Base-by-base conservation (phyloP, 495 filamentous ascomycete species). In the Umbilicaria muhlenbergii region DNA sequence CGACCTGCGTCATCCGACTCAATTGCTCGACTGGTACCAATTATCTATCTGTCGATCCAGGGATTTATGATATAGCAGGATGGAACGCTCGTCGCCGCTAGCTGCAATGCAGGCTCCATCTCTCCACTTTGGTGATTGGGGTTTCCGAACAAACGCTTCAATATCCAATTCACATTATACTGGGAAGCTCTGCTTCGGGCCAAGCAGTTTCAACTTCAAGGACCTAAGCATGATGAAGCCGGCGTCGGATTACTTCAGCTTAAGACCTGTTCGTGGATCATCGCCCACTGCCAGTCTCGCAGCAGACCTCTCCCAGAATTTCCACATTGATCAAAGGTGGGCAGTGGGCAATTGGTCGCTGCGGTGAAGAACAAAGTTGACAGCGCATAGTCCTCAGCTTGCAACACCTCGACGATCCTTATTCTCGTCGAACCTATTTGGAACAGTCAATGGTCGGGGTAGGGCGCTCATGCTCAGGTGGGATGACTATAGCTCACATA, bases 291-390 rank as follows among this genome's bases (percentile, higher is more conserved):
- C 85, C 2, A 91, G 83, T 54, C 64, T 98, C 48, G 89, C 86
- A 16, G 86, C 86, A 36, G 91, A 96, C 60, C 70, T 95, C 51
- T 94, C 87, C 36, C 86, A 93, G 58, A 98, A 95, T 67, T 94
- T 96, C 54, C 86, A 86, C 51, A 79, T 94, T 54, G 87, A 94
- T 57, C 79, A 80, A 50, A 92, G 86, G 88, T 94, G 59, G 61
- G 68, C 48, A 21, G 88, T 94, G 59, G 61, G 24, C 24, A 28
- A 5, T 8, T 8, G 4, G 6, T 28, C 24, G 5, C 24, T 28
- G 5, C 8, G 24, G 2, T 28, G 24, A 10, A 28, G 24, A 1
- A 28, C 24, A 28, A 1, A 6, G 2, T 28, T 28, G 34, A 59
- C 40, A 5, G n/a, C 37, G 41, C 39, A 54, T 64, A 98, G 91